These are phyloP conservation scores for Boechera stricta DNA, from an alignment of 345 rosid genomes.

Conservation along the genomic window DNA sequence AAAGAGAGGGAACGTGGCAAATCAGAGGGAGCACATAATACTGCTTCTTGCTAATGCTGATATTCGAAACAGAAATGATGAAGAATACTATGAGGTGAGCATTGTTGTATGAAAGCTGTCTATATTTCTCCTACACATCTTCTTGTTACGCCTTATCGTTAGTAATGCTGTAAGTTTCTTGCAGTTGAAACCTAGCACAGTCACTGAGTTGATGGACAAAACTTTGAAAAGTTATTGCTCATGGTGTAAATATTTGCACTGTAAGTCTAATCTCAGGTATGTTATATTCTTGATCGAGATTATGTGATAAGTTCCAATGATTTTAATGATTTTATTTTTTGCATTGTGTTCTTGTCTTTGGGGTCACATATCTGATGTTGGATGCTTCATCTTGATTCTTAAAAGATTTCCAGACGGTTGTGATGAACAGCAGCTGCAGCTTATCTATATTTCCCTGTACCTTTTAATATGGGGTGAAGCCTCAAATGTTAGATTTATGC, in stretches of 20 bases:
- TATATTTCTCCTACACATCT: constrained; percentile 11
- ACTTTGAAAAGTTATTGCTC: constrained; percentile 80
- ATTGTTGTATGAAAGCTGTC: neutral
- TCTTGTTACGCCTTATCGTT: constrained; percentile 20
- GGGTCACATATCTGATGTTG: constrained; percentile 30
- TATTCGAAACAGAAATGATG: constrained; percentile 55
- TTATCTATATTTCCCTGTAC: constrained; percentile 81
- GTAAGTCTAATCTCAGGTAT: constrained; percentile 54
- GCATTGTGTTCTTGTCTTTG: constrained; percentile 16
- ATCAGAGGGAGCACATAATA: constrained; percentile 96
- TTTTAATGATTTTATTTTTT: neutral
- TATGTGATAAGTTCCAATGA: constrained; percentile 17
- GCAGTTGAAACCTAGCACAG: constrained; percentile 65
- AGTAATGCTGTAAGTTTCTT: constrained; percentile 47
- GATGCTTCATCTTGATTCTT: constrained; percentile 40
- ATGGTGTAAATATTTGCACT: constrained; percentile 84
- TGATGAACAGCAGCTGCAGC: constrained; percentile 63
- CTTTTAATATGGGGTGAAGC: constrained; percentile 99
- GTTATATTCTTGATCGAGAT: constrained; percentile 37
- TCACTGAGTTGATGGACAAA: constrained; percentile 57
- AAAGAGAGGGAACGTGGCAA: constrained; percentile 97
- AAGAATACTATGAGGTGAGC: constrained; percentile 55
- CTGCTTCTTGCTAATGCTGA: constrained; percentile 89
- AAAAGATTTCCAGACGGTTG: constrained; percentile 56
- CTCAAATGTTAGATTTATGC: constrained; percentile 97